A percentile compares a stretch with the other conserved stretches of the same genome.
Conservation (phyloP, 1,284 basidiomycete species). For the Tetrapyrgos nigripes region DNA sequence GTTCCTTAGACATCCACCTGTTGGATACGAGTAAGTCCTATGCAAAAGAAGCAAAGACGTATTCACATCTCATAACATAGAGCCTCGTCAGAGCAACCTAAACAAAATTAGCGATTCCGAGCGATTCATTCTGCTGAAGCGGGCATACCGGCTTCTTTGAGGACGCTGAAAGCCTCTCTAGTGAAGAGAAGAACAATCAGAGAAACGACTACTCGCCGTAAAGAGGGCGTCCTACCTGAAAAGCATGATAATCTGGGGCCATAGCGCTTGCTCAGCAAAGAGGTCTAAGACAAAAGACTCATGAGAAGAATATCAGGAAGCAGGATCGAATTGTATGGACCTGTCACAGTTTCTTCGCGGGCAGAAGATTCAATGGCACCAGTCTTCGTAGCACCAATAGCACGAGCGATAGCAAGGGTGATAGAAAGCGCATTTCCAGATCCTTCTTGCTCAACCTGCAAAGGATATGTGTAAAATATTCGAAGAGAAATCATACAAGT, state of each 20-base stretch:
- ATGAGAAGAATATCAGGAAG: background rate
- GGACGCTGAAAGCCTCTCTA: slow-evolving; percentile 65
- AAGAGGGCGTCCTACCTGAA: slow-evolving; percentile 49
- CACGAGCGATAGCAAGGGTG: slow-evolving; percentile 61
- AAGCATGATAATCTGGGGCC: slow-evolving; percentile 71
- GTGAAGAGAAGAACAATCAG: slow-evolving; percentile 3
- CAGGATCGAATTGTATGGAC: slow-evolving; percentile 50
- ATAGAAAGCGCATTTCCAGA: slow-evolving; percentile 52
- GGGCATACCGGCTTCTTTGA: slow-evolving; percentile 56
- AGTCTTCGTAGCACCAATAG: slow-evolving; percentile 67
- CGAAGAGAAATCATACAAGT: background rate
- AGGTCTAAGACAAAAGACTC: background rate
- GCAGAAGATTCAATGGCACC: slow-evolving; percentile 72
- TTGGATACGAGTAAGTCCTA: slow-evolving; percentile 2
- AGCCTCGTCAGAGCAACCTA: slow-evolving; percentile 67
- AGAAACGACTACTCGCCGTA: background rate
- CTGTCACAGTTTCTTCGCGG: slow-evolving; percentile 71
- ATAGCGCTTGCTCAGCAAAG: slow-evolving; percentile 60
- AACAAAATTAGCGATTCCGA: background rate
- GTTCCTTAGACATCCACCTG: slow-evolving; percentile 79
- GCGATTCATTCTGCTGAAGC: background rate
- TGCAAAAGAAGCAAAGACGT: background rate
- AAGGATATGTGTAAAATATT: slow-evolving; percentile 32
- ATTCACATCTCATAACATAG: slow-evolving; percentile 70
- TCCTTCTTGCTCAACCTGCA: slow-evolving; percentile 70